Base-by-base conservation (phyloP, 1,284 basidiomycete genomes). In the Apiotrichum domesticum region DNA sequence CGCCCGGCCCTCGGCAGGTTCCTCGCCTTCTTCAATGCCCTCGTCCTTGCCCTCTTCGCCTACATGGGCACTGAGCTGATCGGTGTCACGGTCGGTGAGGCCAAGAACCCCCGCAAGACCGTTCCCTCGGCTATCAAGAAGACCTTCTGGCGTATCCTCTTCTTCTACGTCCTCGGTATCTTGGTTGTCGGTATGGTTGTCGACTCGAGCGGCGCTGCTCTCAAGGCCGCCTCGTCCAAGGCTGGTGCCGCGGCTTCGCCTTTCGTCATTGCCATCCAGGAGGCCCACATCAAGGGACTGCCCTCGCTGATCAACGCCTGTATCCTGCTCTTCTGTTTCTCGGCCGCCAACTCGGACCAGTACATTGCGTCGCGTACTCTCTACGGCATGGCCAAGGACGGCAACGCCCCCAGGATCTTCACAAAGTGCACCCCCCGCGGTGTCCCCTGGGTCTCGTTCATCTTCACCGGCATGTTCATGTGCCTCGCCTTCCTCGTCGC, bases 201-300 rank as follows among this genome's bases (percentile, higher is more conserved):
- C 34, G 71, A 73, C 58, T 71, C 70, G 44, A 49, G 14, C 9
- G 41, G 34, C 21, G 6, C 33, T 2, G 40, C n/a, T 1, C 39
- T 46, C 41, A 15, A 34, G n/a, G 48, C 68, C 66, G 51, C 51
- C 44, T 34, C 21, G 35, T 46, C 21, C 29, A 10, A 10, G 6
- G 35, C 7, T 39, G 84, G 84, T 52, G 83, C 85, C 11, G 82
- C 85, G 13, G 87, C 87, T 4, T 88, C 85, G 49, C 87, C 88
- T 0, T 90, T 90, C 70, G 85, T 89, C 49, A 85, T 90, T 13
- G 82, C 78, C 15, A 78, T 78, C 59, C 49, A 63, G 32, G 52
- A 64, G 5, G 75, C 77, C 6, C 71, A 73, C 54, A 80, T 82
- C 73, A 70, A 72, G 43, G 74, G 69, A 21, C 66, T 81, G 6